Base-by-base conservation (phyloP, 2,329 filamentous ascomycete genomes). In the Clarireedia monteithiana region DNA sequence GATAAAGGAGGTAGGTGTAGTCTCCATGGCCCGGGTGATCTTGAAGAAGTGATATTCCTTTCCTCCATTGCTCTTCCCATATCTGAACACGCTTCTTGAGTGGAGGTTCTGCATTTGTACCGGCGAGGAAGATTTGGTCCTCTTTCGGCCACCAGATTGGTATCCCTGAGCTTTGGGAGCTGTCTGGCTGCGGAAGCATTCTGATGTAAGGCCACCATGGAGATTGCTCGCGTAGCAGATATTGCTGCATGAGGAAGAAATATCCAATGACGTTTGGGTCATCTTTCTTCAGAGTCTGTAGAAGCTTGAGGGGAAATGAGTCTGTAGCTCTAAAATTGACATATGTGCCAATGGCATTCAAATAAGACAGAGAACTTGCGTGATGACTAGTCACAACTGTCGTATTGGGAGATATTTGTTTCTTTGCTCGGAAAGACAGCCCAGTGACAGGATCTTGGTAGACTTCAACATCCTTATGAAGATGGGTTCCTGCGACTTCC, bases 161-260 rank as follows among this genome's bases (percentile, higher is more conserved):
- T 14, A 86, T 76, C 0, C 72, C 74, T 73, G 86, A 78, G 1
- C 69, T 66, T 5, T 70, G 65, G 4, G 71, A 63, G 2, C 82
- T 71, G 9, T 77, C 75, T 0, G 84, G 84, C 58, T 82, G 80
- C 1, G 87, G 86, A 0, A 91, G 74, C 0, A 80, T 79, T 9
- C 72, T 71, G 60, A 90, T 80, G 69, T 91, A 91, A 1, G 83
- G 78, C 67, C 74, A 76, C 87, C 87, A 91, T 62, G 80, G 82
- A 0, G 86, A 87, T 2, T 75, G 65, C 2, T 70, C 55, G 1
- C 79, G 80, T 2, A 77, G 70, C 34, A 89, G 73, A 65, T 82
- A 84, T 67, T 91, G 82, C 59, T 84, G 81, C 66, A 88, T 76
- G 5, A 91, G 75, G 60, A 88, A 85, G 69, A 89, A 86, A 4